Evolutionary conservation across 2,329 filamentous ascomycete species (phyloP).

Genomic region (Clarireedia monteithiana): DNA sequence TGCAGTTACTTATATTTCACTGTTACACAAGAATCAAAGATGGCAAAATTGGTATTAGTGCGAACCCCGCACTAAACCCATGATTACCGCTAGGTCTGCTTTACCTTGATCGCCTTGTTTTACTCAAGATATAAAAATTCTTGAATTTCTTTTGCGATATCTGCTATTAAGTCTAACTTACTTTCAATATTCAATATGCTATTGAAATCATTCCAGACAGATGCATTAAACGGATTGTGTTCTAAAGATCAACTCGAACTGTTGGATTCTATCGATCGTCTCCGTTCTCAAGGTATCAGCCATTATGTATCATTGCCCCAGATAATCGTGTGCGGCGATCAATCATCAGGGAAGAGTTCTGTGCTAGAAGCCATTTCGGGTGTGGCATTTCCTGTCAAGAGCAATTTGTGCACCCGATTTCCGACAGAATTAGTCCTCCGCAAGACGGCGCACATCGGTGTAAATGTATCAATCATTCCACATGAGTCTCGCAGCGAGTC

Average conservation of each 20-base stretch:
- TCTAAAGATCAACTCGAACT: slow-evolving; percentile 22
- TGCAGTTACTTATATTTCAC: too few species aligned
- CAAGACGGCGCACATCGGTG: slow-evolving; percentile 10
- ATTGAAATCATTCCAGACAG: slow-evolving; percentile 10
- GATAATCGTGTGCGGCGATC: slow-evolving; percentile 35
- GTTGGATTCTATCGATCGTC: slow-evolving; percentile 22
- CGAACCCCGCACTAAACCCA: too few species aligned
- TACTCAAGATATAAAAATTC: too few species aligned
- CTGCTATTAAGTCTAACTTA: too few species aligned
- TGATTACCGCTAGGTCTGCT: too few species aligned
- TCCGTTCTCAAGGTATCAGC: slow-evolving; percentile 24
- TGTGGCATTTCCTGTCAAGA: slow-evolving; percentile 32
- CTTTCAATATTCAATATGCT: too few species aligned
- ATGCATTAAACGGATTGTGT: slow-evolving; percentile 15
- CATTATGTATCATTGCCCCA: slow-evolving; percentile 12
- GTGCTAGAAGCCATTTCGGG: slow-evolving; percentile 30
- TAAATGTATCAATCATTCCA: slow-evolving; percentile 18
- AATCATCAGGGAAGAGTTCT: slow-evolving; percentile 33
- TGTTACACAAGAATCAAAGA: too few species aligned
- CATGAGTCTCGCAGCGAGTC: slow-evolving; percentile 12
- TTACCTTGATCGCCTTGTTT: too few species aligned
- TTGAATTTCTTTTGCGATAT: too few species aligned
- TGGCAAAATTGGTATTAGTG: too few species aligned
- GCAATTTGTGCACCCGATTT: slow-evolving; percentile 3
- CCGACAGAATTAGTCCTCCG: slow-evolving; percentile 28